Evolutionary conservation across 768 basidiomycete species (phyloP).

Genomic region (Cystofilobasidium bisporidii): DNA sequence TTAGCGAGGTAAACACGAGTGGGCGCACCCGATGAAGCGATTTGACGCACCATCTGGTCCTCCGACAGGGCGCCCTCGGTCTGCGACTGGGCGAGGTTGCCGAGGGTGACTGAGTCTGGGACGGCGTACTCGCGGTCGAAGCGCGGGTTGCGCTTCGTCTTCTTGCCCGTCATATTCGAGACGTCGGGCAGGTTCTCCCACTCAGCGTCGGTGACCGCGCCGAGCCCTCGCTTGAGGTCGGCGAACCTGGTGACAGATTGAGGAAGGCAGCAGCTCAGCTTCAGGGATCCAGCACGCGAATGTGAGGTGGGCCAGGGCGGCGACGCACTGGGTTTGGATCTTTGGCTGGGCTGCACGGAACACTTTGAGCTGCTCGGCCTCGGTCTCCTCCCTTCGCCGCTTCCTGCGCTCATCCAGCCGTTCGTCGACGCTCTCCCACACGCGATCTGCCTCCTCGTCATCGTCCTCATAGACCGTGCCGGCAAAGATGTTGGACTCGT

Average conservation of each 20-base stretch:
- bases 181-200: conserved; percentile 96
- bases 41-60: conserved; percentile 63
- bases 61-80: conserved; percentile 62
- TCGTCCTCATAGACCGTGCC: conserved; percentile 94
- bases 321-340: conserved; percentile 64
- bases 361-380: conserved; percentile 62
- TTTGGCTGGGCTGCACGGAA: conserved; percentile 82
- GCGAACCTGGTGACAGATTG: conserved; percentile 48
- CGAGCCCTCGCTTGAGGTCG: conserved; percentile 82
- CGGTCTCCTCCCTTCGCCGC: conserved; percentile 66
- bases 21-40: no score
- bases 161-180: conserved; percentile 85
- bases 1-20: no score
- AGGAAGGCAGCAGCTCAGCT: not conserved
- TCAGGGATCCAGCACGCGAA: no score
- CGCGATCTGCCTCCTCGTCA: conserved; percentile 91
- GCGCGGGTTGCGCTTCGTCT: conserved; percentile 51
- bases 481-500: conserved; percentile 90
- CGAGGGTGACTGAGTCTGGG: conserved; percentile 84
- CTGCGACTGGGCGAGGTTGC: conserved; percentile 63
- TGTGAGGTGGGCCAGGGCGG: no score
- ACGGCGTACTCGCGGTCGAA: conserved; percentile 69
- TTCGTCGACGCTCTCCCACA: conserved; percentile 83
- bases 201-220: conserved; percentile 75
- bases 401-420: conserved; percentile 80